Base-by-base conservation (phyloP, 140 eudicot species). In the Anethum foeniculum region DNA sequence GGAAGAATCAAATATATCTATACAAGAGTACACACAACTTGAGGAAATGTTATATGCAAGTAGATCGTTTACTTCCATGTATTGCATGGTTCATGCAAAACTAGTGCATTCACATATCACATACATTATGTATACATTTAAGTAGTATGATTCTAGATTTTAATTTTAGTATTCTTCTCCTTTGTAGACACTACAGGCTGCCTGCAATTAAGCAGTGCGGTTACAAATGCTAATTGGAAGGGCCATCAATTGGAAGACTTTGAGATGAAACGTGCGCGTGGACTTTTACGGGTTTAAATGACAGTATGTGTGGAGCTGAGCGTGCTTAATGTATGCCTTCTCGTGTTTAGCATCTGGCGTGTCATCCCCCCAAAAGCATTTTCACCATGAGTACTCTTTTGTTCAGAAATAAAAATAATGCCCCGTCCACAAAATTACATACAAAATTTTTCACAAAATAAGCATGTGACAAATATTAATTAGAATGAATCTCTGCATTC, bases 71-170 rank as follows among this genome's bases (percentile, higher is more conserved):
- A 43, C 58, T 75, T 75, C 49, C 80, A 60, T 67, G 38, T 67
- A 44, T 58, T 78, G 73, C 81, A 78, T 78, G 81, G 71, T 19
- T 78, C 81, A 56, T 56, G 81, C 81, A 78, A 78, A 67, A 27
- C 2, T 3, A 5, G n/a, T 68, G 44, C 43, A 34, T 68, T 28
- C 23, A 32, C 44, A 18, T 71, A 71, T 11, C n/a, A n/a, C n/a
- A n/a, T n/a, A n/a, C n/a, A n/a, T n/a, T n/a, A 30, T 12, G 4
- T 13, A 30, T 32, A 2, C 7, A 69, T 34, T 2, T 12, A 16
- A 5, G 75, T 7, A 0, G 75, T 7, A 56, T 60, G 8, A n/a
- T n/a, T 60, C 2, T 39, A 1, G 12, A 23, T 58, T 58, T 58
- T 6, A 5, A 34, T 21, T 56, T 58, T 23, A 58, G 30, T 11